A percentile compares a stretch with the other conserved stretches of the same genome.
phyloP scores from a whole-genome alignment of 2,329 filamentous ascomycete genomes.

The Annulohypoxylon truncatum region DNA sequence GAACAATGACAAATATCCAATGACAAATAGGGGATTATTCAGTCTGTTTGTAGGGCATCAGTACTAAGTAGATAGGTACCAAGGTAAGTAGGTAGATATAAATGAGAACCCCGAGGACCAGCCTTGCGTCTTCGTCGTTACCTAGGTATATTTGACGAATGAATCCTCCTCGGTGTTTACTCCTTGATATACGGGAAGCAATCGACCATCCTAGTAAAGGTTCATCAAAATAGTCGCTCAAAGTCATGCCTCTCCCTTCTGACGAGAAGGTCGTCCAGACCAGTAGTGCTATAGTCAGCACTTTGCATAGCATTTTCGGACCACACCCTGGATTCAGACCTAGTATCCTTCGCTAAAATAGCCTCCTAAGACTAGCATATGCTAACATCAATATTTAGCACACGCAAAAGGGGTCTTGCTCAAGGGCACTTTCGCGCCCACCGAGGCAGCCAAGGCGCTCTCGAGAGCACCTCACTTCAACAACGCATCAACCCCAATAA shows the following conservation, averaged over 20 bases:
- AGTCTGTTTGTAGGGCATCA: not conserved
- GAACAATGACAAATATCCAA: not conserved
- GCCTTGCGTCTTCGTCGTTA: not conserved
- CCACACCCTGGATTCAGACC: constrained; percentile 27
- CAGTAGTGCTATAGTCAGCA: constrained; percentile 10
- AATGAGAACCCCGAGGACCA: not conserved
- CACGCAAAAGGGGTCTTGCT: constrained; percentile 30
- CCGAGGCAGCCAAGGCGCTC: not conserved
- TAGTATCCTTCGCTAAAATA: constrained; percentile 2
- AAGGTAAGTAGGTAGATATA: constrained; percentile 2
- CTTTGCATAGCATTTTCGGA: constrained; percentile 20
- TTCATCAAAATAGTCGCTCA: not conserved
- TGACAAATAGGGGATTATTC: constrained; percentile 13
- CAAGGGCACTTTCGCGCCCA: constrained; percentile 18
- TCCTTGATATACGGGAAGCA: not conserved
- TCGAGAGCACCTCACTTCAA: constrained; percentile 32
- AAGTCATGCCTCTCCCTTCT: constrained; percentile 27
- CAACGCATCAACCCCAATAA: constrained; percentile 15
- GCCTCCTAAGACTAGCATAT: not conserved
- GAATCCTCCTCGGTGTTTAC: not conserved
- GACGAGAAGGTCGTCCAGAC: constrained; percentile 19
- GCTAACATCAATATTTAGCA: constrained; percentile 11
- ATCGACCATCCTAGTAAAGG: not conserved
- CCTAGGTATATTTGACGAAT: not conserved
- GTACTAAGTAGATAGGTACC: not conserved